Evolutionary conservation across 352 stramenopile genomes (phyloP).

Genomic region (Saprolegnia parasitica): DNA sequence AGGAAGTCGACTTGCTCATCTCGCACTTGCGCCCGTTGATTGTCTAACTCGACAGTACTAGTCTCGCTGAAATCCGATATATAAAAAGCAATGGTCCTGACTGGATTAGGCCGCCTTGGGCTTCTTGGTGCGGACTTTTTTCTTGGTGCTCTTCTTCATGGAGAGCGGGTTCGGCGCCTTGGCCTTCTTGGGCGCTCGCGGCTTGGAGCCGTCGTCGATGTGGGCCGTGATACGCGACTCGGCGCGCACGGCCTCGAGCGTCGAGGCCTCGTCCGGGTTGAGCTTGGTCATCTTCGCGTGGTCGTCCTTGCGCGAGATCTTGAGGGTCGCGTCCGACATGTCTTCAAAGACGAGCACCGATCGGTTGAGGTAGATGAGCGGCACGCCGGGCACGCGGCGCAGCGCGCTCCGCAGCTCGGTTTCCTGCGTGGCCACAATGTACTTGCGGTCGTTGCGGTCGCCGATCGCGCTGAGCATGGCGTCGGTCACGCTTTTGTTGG

Average conservation of each 20-base stretch:
- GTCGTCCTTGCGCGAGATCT: constrained; percentile 76
- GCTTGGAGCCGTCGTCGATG: constrained; percentile 29
- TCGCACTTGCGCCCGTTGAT: constrained; percentile 11
- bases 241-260: constrained; percentile 49
- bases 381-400: constrained; percentile 59
- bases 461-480: constrained; percentile 33
- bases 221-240: constrained; percentile 12
- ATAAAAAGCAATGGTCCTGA: background rate
- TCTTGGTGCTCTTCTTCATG: constrained; percentile 67
- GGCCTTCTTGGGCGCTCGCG: constrained; percentile 43
- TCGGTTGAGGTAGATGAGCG: constrained; percentile 83
- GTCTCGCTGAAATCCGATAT: too few relatives aligned
- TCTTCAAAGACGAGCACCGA: constrained; percentile 85
- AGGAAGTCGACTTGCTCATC: constrained; percentile 28
- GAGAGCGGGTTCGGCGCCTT: constrained; percentile 75
- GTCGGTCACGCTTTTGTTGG: constrained; percentile 31
- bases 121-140: constrained; percentile 78
- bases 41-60: background rate
- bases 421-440: constrained; percentile 79
- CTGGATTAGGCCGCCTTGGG: constrained; percentile 36
- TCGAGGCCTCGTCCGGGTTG: constrained; percentile 69
- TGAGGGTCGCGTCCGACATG: constrained; percentile 67
- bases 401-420: constrained; percentile 75
- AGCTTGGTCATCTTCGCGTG: constrained; percentile 64
- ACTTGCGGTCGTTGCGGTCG: constrained; percentile 76